Base-by-base conservation (phyloP, 2,329 filamentous ascomycete genomes). In the Colletotrichum brevisporum region DNA sequence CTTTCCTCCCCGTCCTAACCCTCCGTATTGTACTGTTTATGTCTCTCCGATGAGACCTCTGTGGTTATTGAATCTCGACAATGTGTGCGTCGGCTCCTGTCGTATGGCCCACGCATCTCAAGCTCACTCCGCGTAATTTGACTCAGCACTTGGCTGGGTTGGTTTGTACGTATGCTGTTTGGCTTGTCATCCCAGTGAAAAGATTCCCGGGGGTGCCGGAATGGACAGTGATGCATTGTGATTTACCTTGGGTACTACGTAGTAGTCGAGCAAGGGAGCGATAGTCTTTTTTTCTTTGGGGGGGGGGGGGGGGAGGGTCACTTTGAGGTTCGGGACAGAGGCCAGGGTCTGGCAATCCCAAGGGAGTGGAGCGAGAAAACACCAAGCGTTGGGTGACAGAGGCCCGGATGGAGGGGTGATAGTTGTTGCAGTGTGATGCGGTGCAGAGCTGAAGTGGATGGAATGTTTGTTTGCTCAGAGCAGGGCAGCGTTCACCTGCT, bases 401-500 rank as follows among this genome's bases (percentile, higher is more conserved):
- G 31, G 31, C 31, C 31, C 31, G 31, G 31, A 36, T 10, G 31
- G 31, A 36, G 31, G 31, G 8, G 27, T 31, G 27, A 31, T 31
- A 9, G 27, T 6, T 6, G 27, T 31, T 31, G 27, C 27, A 31
- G 27, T 31, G 27, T 9, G 27, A 4, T 31, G 27, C 27, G 47
- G 47, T 26, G 18, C 47, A 24, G 48, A 31, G 55, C 21, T 47
- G 52, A 52, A 41, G 16, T 54, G 65, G 53, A 64, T 54, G 65
- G 53, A 64, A 54, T 70, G 67, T 63, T 53, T 68, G 67, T 68
- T 68, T 69, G 62, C 66, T 59, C 56, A 15, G 26, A 53, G 52
- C 31, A 39, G 27, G 18, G 27, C 52, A 8, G n/a, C 27, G 9
- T 3, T 27, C 27, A 41, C 41, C 24, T 43, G 68, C 64, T 72